Evolutionary conservation across 2,329 filamentous ascomycete species (phyloP), one percentile per base, ranked within the genome.

Genomic region (Chrysoporthe deuterocubensis): DNA sequence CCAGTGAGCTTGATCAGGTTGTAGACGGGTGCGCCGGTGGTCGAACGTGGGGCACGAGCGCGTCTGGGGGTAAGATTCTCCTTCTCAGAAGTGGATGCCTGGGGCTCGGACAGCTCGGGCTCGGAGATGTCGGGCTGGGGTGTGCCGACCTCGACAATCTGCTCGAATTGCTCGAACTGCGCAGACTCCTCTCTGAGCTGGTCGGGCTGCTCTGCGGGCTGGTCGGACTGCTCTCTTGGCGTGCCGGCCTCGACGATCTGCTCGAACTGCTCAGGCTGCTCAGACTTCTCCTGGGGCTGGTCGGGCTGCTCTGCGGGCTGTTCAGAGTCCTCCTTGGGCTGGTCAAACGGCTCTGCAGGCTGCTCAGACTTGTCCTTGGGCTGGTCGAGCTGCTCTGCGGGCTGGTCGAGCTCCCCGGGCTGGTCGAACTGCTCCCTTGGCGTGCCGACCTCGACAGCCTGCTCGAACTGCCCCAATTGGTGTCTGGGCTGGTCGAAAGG

Each of bases 1-100:
- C 89, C 89, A 67, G 83, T 85, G 63, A 91, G 81, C 72, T 86
- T 84, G 71, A 87, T 83, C 18, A 91, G 79, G 73, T 93, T 93
- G 79, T 93, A 93, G 18, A 89, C 85, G 14, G 86, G 84, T 21
- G 87, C 80, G 64, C 82, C 84, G n/a, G 64, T 46, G 79, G 74
- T 70, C 86, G 84, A 48, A 83, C 80, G 73, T 89, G 86, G 72
- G 84, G 84, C 69, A 85, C 82, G 67, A 88, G 85, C 65, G 75
- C 74, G 62, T 76, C 72, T n/a, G 78, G 74, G 56, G 77, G 71
- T 63, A 4, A 70, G 48, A 21, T n/a, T 6, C 14, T 6, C 44
- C 16, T 14, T 2, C 14, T 26, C 26, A 26, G 26, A 26, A 26
- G 26, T 1, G 26, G 26, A 26, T 26, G 26, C 26, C 26, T 26